Base-by-base conservation (phyloP, 441 rosid genomes). In the Syzygium malaccense region DNA sequence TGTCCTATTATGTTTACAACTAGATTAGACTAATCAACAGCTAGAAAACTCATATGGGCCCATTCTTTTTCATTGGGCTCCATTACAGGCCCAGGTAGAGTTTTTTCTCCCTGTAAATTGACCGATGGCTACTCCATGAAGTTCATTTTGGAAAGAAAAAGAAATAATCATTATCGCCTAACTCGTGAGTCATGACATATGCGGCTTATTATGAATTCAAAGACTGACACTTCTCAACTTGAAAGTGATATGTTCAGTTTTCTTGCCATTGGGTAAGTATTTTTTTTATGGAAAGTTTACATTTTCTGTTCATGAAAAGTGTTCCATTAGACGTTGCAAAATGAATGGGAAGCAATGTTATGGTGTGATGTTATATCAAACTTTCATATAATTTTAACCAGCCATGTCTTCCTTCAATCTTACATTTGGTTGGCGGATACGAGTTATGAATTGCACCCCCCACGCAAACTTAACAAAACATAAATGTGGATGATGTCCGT, bases 401-500 rank as follows among this genome's bases (percentile, higher is more conserved):
- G 49, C 48, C 23, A 30, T 30, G 41, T 33, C 4, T n/a, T 18
- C 71, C 71, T 62, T 62, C 33, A 19, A 68, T 68, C 45, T 32
- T 32, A 18, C 26, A 32, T 68, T 1, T 18, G 45, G 19, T 19
- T 37, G 15, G 80, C 28, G 1, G 25, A 71, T 71, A 5, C 45
- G 4, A 71, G 28, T 71, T 71, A 19, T 3, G 4, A 75, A 75
- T 41, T 4, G 49, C 51, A 11, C n/a, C 51, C 83, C 3, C 26
- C 18, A 23, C 0, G 3, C n/a, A 41, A 20, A 7, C 1, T 23
- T 23, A 41, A 23, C 3, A 12, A 75, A 11, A 41, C 23, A 1
- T 41, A 7, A 75, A 41, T 23, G 51, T 41, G n/a, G 51, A 25
- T 9, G 3, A 23, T 23, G 8, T 23, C 3, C 51, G 14, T 41